These are phyloP conservation scores for Cafeteria roenbergensis DNA, from an alignment of 108 stramenopile genomes.

Conservation along the genomic window DNA sequence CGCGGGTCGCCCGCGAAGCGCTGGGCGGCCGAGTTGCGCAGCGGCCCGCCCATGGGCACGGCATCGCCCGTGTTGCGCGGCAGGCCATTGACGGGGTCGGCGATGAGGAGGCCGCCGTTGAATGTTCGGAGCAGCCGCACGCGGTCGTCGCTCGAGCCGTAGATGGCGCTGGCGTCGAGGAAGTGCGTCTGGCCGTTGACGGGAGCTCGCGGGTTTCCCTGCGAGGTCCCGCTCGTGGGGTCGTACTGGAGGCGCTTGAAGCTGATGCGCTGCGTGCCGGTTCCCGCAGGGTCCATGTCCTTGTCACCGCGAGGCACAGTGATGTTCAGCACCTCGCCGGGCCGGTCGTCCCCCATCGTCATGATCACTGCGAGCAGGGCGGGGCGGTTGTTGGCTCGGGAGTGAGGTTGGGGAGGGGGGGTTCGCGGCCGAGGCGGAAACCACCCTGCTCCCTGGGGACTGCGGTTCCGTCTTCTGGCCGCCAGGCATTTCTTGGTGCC, in stretches of 20 bases:
- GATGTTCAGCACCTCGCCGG: not conserved
- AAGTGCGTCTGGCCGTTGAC: not conserved
- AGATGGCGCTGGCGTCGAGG: not conserved
- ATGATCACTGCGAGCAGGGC: no score
- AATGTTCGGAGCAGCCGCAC: not conserved
- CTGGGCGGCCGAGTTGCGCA: not conserved
- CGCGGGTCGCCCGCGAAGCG: conserved; percentile 32
- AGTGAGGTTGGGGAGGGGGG: no score
- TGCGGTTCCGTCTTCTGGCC: no score
- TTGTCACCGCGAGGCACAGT: not conserved
- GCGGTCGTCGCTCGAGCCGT: not conserved
- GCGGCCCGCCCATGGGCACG: not conserved
- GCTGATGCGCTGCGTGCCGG: not conserved
- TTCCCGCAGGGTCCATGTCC: not conserved
- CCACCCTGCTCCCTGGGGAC: no score
- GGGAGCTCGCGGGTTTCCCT: not conserved
- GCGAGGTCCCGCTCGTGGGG: not conserved
- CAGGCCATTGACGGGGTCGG: not conserved
- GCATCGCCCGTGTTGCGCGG: not conserved
- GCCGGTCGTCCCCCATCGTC: not conserved
- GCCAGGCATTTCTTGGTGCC: no score
- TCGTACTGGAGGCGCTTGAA: not conserved
- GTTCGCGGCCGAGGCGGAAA: no score
- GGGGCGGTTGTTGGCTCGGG: no score
- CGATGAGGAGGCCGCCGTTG: not conserved